Evolutionary conservation across 2,329 filamentous ascomycete genomes (phyloP).

Genomic region (Cytospora piceae): DNA sequence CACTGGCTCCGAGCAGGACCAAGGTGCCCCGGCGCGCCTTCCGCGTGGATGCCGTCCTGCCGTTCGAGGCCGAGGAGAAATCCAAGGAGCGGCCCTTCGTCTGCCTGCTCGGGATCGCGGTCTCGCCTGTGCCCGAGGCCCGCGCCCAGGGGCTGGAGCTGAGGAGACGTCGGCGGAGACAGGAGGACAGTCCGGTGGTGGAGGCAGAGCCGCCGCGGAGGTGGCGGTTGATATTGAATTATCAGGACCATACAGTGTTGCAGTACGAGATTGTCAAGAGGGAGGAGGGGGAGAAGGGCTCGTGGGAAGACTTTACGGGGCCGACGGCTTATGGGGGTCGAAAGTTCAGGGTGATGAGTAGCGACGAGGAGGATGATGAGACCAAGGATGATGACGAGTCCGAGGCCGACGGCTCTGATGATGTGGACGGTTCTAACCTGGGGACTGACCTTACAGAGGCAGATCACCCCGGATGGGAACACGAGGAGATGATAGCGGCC

Average conservation of each 20-base stretch:
- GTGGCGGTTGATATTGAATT: slow-evolving; percentile 74
- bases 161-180: slow-evolving; percentile 4
- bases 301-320: slow-evolving; percentile 27
- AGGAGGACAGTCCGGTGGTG: slow-evolving; percentile 4
- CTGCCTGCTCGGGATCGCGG: slow-evolving; percentile 68
- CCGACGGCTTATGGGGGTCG: neutral
- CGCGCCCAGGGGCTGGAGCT: slow-evolving; percentile 37
- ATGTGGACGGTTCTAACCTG: neutral
- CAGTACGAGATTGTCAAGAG: slow-evolving; percentile 63
- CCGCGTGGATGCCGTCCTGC: slow-evolving; percentile 58
- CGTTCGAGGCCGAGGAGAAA: slow-evolving; percentile 51
- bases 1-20: slow-evolving; percentile 23
- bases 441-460: neutral
- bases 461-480: neutral
- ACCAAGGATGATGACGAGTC: neutral
- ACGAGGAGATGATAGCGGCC: neutral
- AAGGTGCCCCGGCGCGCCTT: slow-evolving; percentile 48
- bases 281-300: slow-evolving; percentile 28
- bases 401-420: neutral
- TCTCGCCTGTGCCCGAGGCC: slow-evolving; percentile 63
- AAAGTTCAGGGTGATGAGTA: neutral
- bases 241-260: slow-evolving; percentile 69
- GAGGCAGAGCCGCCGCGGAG: slow-evolving; percentile 44
- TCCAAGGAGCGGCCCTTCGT: slow-evolving; percentile 47
- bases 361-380: neutral